Conservation (phyloP, 352 stramenopile genomes). For the Pythium insidiosum region DNA sequence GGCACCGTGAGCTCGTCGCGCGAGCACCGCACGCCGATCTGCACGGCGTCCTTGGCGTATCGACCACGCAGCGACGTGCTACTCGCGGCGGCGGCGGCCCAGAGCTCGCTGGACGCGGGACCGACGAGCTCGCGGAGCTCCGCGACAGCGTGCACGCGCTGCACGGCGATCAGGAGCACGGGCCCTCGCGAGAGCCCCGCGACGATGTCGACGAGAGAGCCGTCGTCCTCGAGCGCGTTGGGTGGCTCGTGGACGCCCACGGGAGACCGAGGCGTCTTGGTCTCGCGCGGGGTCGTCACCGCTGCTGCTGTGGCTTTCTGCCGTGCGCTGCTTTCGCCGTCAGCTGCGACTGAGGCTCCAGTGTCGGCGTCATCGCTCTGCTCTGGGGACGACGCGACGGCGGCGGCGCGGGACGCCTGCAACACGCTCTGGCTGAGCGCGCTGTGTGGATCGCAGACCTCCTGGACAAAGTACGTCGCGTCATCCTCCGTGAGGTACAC, state of each 20-base stretch:
- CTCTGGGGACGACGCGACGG: background rate
- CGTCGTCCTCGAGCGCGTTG: constrained; percentile 1
- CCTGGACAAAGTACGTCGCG: constrained; percentile 26
- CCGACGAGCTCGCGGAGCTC: constrained; percentile 53
- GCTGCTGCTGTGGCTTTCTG: too few species aligned
- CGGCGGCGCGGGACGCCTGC: background rate
- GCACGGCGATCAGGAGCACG: constrained; percentile 30
- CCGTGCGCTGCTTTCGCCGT: too few species aligned
- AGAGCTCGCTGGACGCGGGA: constrained; percentile 16
- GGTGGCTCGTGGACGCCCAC: background rate
- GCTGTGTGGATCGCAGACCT: constrained; percentile 29
- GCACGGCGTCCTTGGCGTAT: constrained; percentile 23
- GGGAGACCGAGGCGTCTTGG: constrained; percentile 1
- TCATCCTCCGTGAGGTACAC: constrained; percentile 27
- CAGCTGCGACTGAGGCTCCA: too few species aligned
- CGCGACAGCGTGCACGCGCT: constrained; percentile 34
- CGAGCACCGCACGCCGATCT: constrained; percentile 36
- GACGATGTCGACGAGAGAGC: constrained; percentile 19
- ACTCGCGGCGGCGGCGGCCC: constrained; percentile 7
- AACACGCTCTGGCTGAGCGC: constrained; percentile 9
- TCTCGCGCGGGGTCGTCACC: background rate
- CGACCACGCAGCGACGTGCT: constrained; percentile 27
- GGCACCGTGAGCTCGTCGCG: constrained; percentile 19
- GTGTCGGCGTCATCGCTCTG: background rate
- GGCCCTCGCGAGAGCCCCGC: constrained; percentile 21